Base-by-base conservation (phyloP, 305 asterid species). In the Salvia sclarea region DNA sequence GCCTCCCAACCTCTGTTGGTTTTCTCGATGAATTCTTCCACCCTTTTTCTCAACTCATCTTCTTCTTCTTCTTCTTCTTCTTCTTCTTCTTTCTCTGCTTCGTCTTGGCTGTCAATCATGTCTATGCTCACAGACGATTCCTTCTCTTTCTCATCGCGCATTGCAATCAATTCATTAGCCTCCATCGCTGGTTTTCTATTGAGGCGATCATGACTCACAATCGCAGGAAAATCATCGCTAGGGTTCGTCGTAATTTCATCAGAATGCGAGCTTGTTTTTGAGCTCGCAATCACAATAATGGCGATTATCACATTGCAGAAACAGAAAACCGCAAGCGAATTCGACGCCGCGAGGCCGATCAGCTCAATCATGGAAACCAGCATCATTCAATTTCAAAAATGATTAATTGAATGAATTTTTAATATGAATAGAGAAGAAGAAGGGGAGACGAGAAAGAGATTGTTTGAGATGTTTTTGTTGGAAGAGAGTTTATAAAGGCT, bases 1-100 rank as follows among this genome's bases (percentile, higher is more conserved):
- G 55, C 85, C 73, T 72, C 82, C 98, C 95, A 89, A 38, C 81
- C 83, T 49, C 77, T 76, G 69, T 83, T 89, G 28, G 75, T 79
- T 60, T 82, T 87, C 71, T 79, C 85, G 33, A 89, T 87, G 70
- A 91, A 91, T 14, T 89, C 96, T 68, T 91, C 96, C 37, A 77
- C 82, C 75, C 90, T 79, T 74, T 74, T 84, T 47, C 90, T 82
- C 79, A 91, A 60, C 71, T 89, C 92, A 70, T 88, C 97, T n/a
- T 80, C 89, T 0, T 75, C 76, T 0, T 66, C 81, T 0, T 72
- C 61, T 0, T 67, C 72, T 0, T 68, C 7, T 28, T 75, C 84
- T 10, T 76, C 79, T 38, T 70, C 41, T 8, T n/a, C 41, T 4
- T 56, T 17, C 52, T 1, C 8, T 18, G 17, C 50, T 31, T 69